A percentile compares a stretch with the other conserved stretches of the same genome.
These are phyloP conservation scores for Nakaseomyces bracarensis DNA, from an alignment of 1,139 yeast species.

Conservation along the genomic window DNA sequence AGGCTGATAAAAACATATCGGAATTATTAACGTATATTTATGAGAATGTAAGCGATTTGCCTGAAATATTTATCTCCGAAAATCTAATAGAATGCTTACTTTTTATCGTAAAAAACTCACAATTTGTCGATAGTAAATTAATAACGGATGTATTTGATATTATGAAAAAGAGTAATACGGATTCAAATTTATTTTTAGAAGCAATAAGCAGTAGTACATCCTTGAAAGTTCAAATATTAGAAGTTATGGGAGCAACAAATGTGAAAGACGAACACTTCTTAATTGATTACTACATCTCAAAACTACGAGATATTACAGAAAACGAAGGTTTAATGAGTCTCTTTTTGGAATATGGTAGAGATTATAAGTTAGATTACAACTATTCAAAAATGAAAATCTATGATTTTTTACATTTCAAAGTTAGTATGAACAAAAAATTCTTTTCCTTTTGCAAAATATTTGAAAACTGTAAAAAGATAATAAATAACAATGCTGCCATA, in stretches of 20 bases:
- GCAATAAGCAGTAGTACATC: constrained; percentile 14
- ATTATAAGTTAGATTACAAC: constrained; percentile 22
- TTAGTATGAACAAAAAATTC: constrained; percentile 14
- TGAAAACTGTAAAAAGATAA: constrained; percentile 13
- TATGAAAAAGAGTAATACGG: constrained; percentile 11
- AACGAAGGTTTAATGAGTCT: constrained; percentile 14
- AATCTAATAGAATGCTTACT: constrained; percentile 13
- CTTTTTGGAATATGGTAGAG: constrained; percentile 13
- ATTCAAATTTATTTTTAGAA: constrained; percentile 15
- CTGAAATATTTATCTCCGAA: constrained; percentile 12
- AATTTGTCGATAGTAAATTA: constrained; percentile 6
- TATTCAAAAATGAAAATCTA: constrained; percentile 22
- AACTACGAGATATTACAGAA: constrained; percentile 18
- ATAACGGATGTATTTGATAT: constrained; percentile 12
- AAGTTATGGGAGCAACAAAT: constrained; percentile 20
- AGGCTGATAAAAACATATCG: constrained; percentile 9
- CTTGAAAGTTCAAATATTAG: constrained; percentile 23
- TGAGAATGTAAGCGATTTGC: constrained; percentile 12
- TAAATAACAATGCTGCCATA: constrained; percentile 7
- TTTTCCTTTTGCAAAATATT: constrained; percentile 9
- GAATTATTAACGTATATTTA: constrained; percentile 14
- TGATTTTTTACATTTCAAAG: constrained; percentile 17
- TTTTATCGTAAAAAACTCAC: constrained; percentile 10
- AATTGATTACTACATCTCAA: constrained; percentile 22
- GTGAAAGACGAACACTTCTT: constrained; percentile 22